Conservation (phyloP, 2,329 filamentous ascomycete genomes). For the Cladosporium sp. region DNA sequence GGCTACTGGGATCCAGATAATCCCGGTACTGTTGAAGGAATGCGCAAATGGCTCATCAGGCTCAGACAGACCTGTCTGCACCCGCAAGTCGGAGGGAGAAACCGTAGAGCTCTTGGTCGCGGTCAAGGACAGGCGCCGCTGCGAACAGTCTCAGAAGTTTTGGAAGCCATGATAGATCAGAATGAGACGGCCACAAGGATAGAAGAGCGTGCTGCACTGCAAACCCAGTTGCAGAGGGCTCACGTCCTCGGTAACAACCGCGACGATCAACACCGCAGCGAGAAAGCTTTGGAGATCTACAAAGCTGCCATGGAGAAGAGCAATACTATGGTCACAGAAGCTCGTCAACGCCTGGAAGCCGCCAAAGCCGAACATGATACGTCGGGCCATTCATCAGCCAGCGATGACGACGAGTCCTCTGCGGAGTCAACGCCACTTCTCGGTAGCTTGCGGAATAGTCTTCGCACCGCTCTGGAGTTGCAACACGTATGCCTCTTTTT, state of each 20-base stretch:
- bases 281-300: constrained; percentile 67
- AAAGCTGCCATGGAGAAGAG: constrained; percentile 39
- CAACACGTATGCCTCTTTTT: constrained; percentile 82
- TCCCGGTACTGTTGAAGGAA: constrained; percentile 53
- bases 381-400: constrained; percentile 13
- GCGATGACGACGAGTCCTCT: constrained; percentile 32
- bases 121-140: constrained; percentile 57
- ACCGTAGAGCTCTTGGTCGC: constrained; percentile 55
- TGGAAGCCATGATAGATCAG: constrained; percentile 87
- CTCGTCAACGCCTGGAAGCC: constrained; percentile 53
- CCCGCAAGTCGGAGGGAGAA: constrained; percentile 68
- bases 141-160: constrained; percentile 75
- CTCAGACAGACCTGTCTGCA: constrained; percentile 80
- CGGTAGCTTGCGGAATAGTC: constrained; percentile 46
- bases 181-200: constrained; percentile 61
- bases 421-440: constrained; percentile 21
- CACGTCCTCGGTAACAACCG: constrained; percentile 74
- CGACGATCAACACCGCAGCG: constrained; percentile 44
- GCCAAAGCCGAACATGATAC: constrained; percentile 35
- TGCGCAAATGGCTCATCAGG: constrained; percentile 72
- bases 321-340: constrained; percentile 53
- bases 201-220: constrained; percentile 61
- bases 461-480: constrained; percentile 69
- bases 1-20: constrained; percentile 61
- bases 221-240: constrained; percentile 60